A percentile compares a stretch with the other conserved stretches of the same genome.
These are phyloP conservation scores for Albugo laibachii DNA, from an alignment of 352 stramenopile species.

Conservation along the genomic window DNA sequence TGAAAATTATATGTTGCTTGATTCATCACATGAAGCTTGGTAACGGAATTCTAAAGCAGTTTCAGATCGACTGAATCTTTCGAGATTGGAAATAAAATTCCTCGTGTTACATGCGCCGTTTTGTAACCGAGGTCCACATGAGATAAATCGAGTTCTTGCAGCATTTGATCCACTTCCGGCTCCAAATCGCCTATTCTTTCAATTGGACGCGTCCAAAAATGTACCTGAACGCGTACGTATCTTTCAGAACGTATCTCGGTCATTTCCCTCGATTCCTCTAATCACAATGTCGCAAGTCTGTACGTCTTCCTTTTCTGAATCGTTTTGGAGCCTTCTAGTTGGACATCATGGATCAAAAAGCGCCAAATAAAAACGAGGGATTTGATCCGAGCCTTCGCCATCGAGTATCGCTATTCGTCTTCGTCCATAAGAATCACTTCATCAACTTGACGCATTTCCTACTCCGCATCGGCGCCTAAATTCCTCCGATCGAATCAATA, in stretches of 20 bases:
- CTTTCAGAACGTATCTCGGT: conserved; percentile 27
- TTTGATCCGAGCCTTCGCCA: conserved; percentile 3
- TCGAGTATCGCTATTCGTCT: conserved; percentile 3
- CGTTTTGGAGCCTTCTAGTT: conserved; percentile 10
- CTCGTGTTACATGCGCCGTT: too few relatives aligned
- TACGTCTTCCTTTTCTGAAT: too few relatives aligned
- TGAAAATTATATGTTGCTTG: too few relatives aligned
- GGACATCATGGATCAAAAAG: conserved; percentile 2
- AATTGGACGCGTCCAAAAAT: conserved; percentile 23
- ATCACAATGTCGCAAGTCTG: neutral
- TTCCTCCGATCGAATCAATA: too few relatives aligned
- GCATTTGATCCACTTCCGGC: conserved; percentile 8
- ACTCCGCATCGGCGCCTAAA: conserved; percentile 1
- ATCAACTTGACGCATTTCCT: conserved; percentile 4
- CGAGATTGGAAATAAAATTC: too few relatives aligned
- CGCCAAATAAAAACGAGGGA: conserved; percentile 5
- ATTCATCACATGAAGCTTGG: too few relatives aligned
- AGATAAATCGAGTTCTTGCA: conserved; percentile 16
- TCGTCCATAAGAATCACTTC: conserved; percentile 7
- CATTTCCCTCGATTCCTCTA: conserved; percentile 6
- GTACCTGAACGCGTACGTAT: conserved; percentile 27
- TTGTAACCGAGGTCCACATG: too few relatives aligned
- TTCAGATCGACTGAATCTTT: too few relatives aligned
- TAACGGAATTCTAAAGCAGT: too few relatives aligned
- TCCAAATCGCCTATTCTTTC: conserved; percentile 6